These are phyloP conservation scores for Saccharomycopsis sp. DNA, from an alignment of 805 yeast species.

Conservation along the genomic window DNA sequence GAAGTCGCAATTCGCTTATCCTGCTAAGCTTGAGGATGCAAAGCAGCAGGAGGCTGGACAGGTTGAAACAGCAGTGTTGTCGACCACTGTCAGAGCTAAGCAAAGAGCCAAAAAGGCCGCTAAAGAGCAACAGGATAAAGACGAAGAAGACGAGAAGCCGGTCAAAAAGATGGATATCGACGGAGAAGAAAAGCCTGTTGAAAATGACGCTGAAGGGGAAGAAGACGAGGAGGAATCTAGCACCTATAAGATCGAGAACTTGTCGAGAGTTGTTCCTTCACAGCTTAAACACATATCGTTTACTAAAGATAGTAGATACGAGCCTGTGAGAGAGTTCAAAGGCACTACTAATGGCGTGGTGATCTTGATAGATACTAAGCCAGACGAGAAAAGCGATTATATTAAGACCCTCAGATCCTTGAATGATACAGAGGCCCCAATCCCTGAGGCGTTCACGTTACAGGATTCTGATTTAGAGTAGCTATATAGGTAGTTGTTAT, in stretches of 20 bases:
- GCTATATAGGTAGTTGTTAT: neutral
- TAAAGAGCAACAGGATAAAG: slow-evolving; percentile 36
- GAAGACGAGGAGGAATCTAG: slow-evolving; percentile 33
- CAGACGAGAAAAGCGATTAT: slow-evolving; percentile 52
- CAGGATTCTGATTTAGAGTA: slow-evolving; percentile 38
- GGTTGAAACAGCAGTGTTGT: slow-evolving; percentile 85
- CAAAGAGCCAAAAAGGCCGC: slow-evolving; percentile 74
- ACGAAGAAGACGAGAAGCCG: slow-evolving; percentile 22
- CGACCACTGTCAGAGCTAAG: slow-evolving; percentile 91
- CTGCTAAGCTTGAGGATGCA: slow-evolving; percentile 77
- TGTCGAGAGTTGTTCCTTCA: slow-evolving; percentile 84
- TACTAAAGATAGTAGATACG: slow-evolving; percentile 64
- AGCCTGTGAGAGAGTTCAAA: slow-evolving; percentile 74
- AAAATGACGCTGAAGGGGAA: slow-evolving; percentile 25
- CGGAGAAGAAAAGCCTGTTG: slow-evolving; percentile 24
- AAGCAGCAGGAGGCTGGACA: slow-evolving; percentile 81
- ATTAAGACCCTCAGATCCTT: slow-evolving; percentile 82
- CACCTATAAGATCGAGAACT: slow-evolving; percentile 66
- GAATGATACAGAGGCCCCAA: slow-evolving; percentile 66
- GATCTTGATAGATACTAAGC: slow-evolving; percentile 57
- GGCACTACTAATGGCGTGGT: slow-evolving; percentile 60
- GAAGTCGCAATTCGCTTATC: slow-evolving; percentile 76
- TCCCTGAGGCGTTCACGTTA: slow-evolving; percentile 65
- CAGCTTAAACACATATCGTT: slow-evolving; percentile 83
- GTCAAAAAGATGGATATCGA: no score